Conservation (phyloP, 2,329 filamentous ascomycete species). For the Mycosphaerella arachidis region DNA sequence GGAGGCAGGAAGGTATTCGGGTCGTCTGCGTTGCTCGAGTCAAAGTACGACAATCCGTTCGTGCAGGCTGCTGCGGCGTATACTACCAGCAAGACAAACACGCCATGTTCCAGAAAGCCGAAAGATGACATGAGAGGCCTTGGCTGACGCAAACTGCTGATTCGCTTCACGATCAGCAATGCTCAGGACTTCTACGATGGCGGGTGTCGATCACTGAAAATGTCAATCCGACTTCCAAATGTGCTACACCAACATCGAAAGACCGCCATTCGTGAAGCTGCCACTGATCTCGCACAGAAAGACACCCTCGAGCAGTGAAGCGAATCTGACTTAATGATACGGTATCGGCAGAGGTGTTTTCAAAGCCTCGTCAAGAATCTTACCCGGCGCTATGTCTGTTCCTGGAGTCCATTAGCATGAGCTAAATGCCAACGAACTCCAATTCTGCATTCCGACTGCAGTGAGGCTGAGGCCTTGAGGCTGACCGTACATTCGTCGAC, state of each 20-base stretch:
- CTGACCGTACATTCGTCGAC: neutral
- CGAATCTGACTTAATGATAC: neutral
- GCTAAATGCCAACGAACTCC: neutral
- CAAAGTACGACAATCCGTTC: slow-evolving; percentile 14
- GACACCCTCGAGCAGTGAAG: neutral
- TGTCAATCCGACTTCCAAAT: neutral
- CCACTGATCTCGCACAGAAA: neutral
- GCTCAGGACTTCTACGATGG: neutral
- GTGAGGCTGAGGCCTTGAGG: neutral
- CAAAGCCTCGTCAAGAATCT: neutral
- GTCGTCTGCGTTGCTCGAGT: slow-evolving; percentile 12
- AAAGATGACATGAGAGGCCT: neutral
- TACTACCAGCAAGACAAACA: slow-evolving; percentile 13
- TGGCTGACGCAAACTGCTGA: neutral
- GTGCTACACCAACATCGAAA: neutral
- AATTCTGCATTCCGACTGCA: neutral
- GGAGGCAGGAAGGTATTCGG: slow-evolving; percentile 30
- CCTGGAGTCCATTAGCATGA: neutral
- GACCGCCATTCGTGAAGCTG: neutral
- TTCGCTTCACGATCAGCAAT: neutral
- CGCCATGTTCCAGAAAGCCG: slow-evolving; percentile 10
- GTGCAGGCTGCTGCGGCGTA: slow-evolving; percentile 6
- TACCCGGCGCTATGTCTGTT: neutral
- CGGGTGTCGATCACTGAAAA: neutral
- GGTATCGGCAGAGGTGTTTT: no score